These are phyloP conservation scores for Cladophialophora psammophila DNA, from an alignment of 2,329 filamentous ascomycete species.

Conservation along the genomic window DNA sequence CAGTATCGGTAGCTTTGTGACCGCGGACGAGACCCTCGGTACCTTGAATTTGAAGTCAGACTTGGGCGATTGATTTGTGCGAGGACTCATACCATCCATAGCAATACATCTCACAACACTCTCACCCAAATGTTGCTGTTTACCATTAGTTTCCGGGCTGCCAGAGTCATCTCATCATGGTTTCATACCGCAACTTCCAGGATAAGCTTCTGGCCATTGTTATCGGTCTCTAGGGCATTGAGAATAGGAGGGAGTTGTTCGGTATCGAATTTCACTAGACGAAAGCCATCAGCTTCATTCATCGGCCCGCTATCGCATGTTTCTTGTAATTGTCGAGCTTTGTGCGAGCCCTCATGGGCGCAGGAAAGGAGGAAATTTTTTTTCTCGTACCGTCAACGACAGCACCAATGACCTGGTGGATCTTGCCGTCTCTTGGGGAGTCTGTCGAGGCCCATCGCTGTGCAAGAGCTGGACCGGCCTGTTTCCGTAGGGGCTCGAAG, in stretches of 20 bases:
- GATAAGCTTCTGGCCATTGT: constrained; percentile 91
- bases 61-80: not conserved
- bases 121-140: constrained; percentile 97
- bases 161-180: constrained; percentile 7
- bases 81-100: constrained; percentile 81
- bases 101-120: constrained; percentile 99
- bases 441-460: constrained; percentile 70
- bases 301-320: constrained; percentile 5
- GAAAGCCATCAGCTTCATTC: constrained; percentile 27
- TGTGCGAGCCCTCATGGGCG: constrained; percentile 47
- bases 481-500: constrained; percentile 64
- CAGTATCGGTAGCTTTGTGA: constrained; percentile 82
- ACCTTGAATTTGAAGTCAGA: constrained; percentile 62
- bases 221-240: constrained; percentile 91
- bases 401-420: constrained; percentile 92
- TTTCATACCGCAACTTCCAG: constrained; percentile 90
- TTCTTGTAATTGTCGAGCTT: constrained; percentile 46
- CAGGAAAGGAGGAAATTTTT: constrained; percentile 19
- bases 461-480: constrained; percentile 64
- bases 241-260: constrained; percentile 95
- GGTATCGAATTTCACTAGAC: constrained; percentile 91
- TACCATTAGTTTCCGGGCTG: constrained; percentile 38
- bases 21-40: constrained; percentile 99
- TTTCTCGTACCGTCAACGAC: constrained; percentile 87
- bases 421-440: constrained; percentile 65